Base-by-base conservation (phyloP, 495 filamentous ascomycete species). In the Penicillium canescens region DNA sequence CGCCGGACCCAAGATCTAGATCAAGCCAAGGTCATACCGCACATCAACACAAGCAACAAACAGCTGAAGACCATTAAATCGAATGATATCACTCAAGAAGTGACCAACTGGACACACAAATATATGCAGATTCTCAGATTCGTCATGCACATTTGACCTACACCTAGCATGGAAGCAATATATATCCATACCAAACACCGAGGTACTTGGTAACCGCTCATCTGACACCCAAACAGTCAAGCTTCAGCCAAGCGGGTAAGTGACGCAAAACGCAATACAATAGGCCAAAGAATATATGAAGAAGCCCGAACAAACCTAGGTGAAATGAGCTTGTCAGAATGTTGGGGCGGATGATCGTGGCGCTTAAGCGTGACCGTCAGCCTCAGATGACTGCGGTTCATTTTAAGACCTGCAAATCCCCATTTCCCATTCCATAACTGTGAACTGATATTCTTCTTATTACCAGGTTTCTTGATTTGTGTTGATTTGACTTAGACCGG, bases 321-420 rank as follows among this genome's bases (percentile, higher is more conserved):
- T 55, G 42, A 56, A 55, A 51, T 26, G 10, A 35, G 18, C 8
- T 28, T 2, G 39, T 36, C 31, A 24, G 28, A n/a, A 43, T 42
- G 48, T 36, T 38, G 44, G 40, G 59, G 37, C 62, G 55, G 59
- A 41, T 65, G 62, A 65, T 56, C 42, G 44, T 46, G 41, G 63
- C 64, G 64, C 58, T 64, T 65, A 65, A 52, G 50, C 46, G 58
- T 67, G 64, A 67, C 61, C 40, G 34, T 52, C 50, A 54, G 49
- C 51, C 57, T 61, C 54, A 60, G 48, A 60, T 53, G 54, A 60
- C 53, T 42, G 49, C 46, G 11, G 10, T 42, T 11, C 34, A 34
- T 42, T 42, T 41, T 23, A 36, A 31, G 28, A 31, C 28, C 24
- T 31, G 28, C 28, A 31, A 31, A 9, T 9, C 28, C 18, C 28